These are phyloP conservation scores for Apophysomyces trapeziformis DNA, from an alignment of 371 early-diverging fungal genomes.

Conservation along the genomic window DNA sequence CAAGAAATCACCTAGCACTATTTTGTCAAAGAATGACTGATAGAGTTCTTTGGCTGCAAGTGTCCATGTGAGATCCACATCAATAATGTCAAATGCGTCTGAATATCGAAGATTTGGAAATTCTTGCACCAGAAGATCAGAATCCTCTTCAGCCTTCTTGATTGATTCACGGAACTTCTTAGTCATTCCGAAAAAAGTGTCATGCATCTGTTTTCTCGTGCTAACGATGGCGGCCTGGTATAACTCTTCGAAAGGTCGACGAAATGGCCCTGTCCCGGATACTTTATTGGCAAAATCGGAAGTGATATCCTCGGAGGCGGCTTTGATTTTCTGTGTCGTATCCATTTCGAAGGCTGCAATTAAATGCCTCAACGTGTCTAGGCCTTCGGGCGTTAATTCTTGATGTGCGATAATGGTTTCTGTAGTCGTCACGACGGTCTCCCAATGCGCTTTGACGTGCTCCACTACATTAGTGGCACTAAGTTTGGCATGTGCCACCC, in stretches of 20 bases:
- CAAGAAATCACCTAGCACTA: not conserved
- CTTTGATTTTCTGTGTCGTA: not conserved
- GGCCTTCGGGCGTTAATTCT: not conserved
- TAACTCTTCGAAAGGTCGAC: conserved; percentile 5
- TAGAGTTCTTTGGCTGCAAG: not conserved
- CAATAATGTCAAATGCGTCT: not conserved
- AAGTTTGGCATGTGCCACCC: not conserved
- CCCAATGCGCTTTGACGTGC: not conserved
- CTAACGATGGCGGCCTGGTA: not conserved
- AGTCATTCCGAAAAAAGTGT: not conserved
- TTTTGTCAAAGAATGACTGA: not conserved
- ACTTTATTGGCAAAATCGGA: not conserved
- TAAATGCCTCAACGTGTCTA: not conserved
- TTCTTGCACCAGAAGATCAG: not conserved
- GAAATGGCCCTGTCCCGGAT: conserved; percentile 10
- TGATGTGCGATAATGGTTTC: not conserved
- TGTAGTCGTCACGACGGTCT: not conserved
- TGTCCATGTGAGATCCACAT: not conserved
- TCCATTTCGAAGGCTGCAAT: not conserved
- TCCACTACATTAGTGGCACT: not conserved
- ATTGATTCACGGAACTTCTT: not conserved
- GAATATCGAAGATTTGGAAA: not conserved
- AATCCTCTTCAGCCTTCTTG: not conserved
- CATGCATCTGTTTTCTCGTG: not conserved
- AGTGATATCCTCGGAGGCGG: not conserved